Conservation (phyloP, 257 asterid genomes). For the Solanum peruvianum region DNA sequence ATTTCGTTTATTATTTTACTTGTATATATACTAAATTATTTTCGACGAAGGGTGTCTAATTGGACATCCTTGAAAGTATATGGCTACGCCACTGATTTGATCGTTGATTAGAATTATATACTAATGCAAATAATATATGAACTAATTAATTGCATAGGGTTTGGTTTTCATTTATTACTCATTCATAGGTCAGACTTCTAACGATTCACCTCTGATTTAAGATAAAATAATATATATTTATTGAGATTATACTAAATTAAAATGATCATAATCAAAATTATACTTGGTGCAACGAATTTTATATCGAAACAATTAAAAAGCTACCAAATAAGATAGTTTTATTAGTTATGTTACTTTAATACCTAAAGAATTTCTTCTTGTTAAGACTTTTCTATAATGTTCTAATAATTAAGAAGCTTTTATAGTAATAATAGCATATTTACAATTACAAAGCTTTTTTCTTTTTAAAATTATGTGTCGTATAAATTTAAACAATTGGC, state of each 20-base stretch:
- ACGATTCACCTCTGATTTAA: not conserved
- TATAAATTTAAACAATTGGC: not conserved
- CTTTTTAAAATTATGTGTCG: not conserved
- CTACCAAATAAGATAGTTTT: too few relatives aligned
- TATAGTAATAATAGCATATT: not conserved
- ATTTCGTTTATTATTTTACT: too few relatives aligned
- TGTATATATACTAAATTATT: too few relatives aligned
- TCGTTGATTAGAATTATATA: too few relatives aligned
- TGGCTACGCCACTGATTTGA: too few relatives aligned
- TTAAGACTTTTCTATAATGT: not conserved
- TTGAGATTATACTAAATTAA: too few relatives aligned
- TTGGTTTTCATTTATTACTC: not conserved
- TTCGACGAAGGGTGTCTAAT: too few relatives aligned
- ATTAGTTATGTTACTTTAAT: not conserved
- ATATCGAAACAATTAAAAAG: too few relatives aligned
- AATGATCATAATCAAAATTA: too few relatives aligned
- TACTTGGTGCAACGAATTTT: too few relatives aligned
- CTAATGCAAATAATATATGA: not conserved
- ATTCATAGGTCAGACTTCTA: not conserved
- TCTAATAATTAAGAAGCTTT: not conserved
- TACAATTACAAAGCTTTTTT: not conserved
- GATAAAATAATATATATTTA: too few relatives aligned
- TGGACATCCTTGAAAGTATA: too few relatives aligned
- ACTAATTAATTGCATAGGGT: not conserved
- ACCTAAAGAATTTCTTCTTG: not conserved